These are phyloP conservation scores for Linanthus parryae DNA, from an alignment of 148 eudicot species.

Conservation along the genomic window DNA sequence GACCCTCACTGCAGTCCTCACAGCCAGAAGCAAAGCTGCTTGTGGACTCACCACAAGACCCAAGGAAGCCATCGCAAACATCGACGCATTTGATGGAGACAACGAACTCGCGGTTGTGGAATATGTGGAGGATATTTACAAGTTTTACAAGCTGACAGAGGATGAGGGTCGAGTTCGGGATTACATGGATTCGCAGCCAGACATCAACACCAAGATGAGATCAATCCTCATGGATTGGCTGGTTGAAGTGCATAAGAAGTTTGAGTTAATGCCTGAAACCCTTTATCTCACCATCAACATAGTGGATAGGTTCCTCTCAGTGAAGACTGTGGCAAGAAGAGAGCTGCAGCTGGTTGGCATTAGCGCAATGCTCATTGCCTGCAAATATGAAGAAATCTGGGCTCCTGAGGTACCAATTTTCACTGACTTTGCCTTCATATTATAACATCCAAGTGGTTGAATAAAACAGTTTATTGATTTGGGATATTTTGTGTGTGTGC, in stretches of 20 bases:
- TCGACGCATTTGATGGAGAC: no score
- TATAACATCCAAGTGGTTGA: neutral
- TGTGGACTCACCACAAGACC: no score
- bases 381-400: constrained; percentile 95
- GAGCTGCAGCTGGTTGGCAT: constrained; percentile 49
- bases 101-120: no score
- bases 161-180: constrained; percentile 30
- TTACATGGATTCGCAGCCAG: constrained; percentile 47
- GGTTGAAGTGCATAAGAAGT: constrained; percentile 52
- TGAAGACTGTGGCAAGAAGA: constrained; percentile 24
- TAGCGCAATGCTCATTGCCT: constrained; percentile 46
- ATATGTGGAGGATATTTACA: no score
- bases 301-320: constrained; percentile 32
- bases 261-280: constrained; percentile 52
- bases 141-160: no score
- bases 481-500: constrained; percentile 4
- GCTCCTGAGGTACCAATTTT: constrained; percentile 88
- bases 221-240: constrained; percentile 58
- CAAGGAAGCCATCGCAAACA: no score
- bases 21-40: no score
- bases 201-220: constrained; percentile 52
- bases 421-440: no score
- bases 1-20: no score
- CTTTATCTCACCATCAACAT: constrained; percentile 52
- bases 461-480: neutral